Conservation (phyloP, 2,329 filamentous ascomycete species). For the Fusarium pilosicola region DNA sequence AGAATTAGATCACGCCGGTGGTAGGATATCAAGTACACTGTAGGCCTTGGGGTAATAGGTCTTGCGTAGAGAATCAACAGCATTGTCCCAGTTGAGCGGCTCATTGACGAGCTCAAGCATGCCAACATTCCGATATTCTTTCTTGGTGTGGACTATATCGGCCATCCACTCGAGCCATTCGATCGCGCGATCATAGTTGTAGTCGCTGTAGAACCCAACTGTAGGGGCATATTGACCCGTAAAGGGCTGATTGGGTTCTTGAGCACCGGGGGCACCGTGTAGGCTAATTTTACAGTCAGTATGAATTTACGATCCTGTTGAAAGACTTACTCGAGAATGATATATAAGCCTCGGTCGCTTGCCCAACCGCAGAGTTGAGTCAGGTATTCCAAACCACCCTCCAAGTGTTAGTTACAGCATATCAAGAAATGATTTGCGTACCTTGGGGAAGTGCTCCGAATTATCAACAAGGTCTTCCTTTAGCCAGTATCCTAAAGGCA, state of each 20-base stretch:
- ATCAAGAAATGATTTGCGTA: not conserved
- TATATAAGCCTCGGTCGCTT: slow-evolving; percentile 59
- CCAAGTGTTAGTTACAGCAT: not conserved
- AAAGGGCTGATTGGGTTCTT: slow-evolving; percentile 57
- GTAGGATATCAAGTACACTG: slow-evolving; percentile 4
- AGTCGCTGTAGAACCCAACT: slow-evolving; percentile 65
- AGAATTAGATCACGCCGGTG: not conserved
- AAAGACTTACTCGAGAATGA: slow-evolving; percentile 58
- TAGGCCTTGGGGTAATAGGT: slow-evolving; percentile 37
- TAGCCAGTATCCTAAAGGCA: slow-evolving; percentile 67
- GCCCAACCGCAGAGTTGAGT: slow-evolving; percentile 59
- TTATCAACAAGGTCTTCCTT: slow-evolving; percentile 59
- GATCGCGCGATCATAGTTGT: slow-evolving; percentile 65
- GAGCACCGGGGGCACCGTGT: slow-evolving; percentile 62
- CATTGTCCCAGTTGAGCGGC: slow-evolving; percentile 32
- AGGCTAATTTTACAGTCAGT: slow-evolving; percentile 42
- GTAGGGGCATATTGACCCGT: slow-evolving; percentile 52
- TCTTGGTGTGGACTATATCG: slow-evolving; percentile 59
- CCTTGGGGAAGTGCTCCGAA: slow-evolving; percentile 61
- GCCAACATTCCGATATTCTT: slow-evolving; percentile 63
- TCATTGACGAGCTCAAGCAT: slow-evolving; percentile 62
- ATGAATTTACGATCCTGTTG: accelerated
- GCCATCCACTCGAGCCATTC: slow-evolving; percentile 67
- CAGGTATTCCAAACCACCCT: slow-evolving; percentile 57
- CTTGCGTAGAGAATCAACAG: slow-evolving; percentile 32